Base-by-base conservation (phyloP, 106 monocot genomes). In the Dendrobium officinale region DNA sequence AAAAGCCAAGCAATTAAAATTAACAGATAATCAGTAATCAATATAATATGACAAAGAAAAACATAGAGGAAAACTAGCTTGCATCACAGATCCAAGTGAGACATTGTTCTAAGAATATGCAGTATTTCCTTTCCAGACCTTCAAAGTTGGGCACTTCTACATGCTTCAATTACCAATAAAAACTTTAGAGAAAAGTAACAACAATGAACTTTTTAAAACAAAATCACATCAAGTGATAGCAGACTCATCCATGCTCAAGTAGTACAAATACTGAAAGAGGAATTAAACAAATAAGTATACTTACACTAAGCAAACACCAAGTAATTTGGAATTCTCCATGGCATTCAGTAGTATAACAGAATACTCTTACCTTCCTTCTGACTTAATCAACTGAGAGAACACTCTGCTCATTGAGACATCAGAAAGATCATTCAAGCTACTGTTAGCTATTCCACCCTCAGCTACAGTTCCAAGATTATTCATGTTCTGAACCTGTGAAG, bases 321-420 rank as follows among this genome's bases (percentile, higher is more conserved):
- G 73, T 41, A 4, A 18, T 40, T 67, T 73, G 18, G 18, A 75
- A 47, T 75, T 48, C 42, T 29, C 49, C 13, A 43, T 13, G 20
- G 6, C 43, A 44, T 44, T 74, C n/a, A 74, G 31, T 55, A 77
- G 29, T 29, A 77, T 55, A 49, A 72, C 22, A 80, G 29, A 20
- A 67, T 15, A 33, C 70, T 55, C 58, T 45, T 81, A 92, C 86
- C 95, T 90, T 44, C 92, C 95, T 77, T 95, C 90, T 54, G 88
- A 81, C 45, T 95, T 86, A 75, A 95, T 80, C 77, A 95, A 77
- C 89, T 91, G 92, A 29, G 95, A 95, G 83, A 95, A 95, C 75
- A 95, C 89, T 42, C 83, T 87, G 42, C 89, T 92, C 95, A 92
- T 92, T 15, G 89, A 92, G 43, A 95, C 87, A 77, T 86, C 84